Base-by-base conservation (phyloP, 306 rosid species). In the Parietaria judaica region DNA sequence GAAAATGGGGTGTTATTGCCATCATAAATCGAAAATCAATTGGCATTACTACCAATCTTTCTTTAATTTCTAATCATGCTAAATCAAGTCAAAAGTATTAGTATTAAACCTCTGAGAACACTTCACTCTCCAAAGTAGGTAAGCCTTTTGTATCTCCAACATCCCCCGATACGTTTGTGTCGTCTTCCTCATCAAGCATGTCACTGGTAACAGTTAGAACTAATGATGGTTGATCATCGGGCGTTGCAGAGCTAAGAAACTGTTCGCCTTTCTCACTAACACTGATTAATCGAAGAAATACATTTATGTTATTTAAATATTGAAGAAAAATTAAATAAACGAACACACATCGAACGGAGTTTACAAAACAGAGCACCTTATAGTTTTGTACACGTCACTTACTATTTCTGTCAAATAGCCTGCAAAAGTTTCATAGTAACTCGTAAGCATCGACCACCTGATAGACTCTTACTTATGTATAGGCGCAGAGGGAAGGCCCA, bases 161-260 rank as follows among this genome's bases (percentile, higher is more conserved):
- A 66, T 79, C 70, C 59, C 63, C 60, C 0, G 70, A 67, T 60
- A 69, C 31, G 64, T 75, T 65, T 43, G 58, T 63, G 60, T 66
- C 45, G 55, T 71, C 84, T 70, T 75, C 86, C 45, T 82, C 97
- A 70, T 72, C 85, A 8, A 68, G 66, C 95, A 88, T 80, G 60
- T 90, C 95, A 70, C 78, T 61, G 54, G 89, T 81, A 77, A 84
- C 74, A 5, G 81, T 58, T 83, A 90, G 76, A 71, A 86, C 64
- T 64, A 90, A 61, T 37, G 94, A 79, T 43, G 94, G 86, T 70
- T 90, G 95, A 79, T 83, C 58, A 72, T 84, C 94, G 9, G 87
- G 95, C 72, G 74, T 88, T 63, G 76, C 83, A 66, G 90, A 75
- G 52, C 74, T 74, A 70, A 90, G 83, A 84, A 82, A 90, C 23